phyloP scores from a whole-genome alignment of 2,329 filamentous ascomycete species.

The Talaromyces sp. region DNA sequence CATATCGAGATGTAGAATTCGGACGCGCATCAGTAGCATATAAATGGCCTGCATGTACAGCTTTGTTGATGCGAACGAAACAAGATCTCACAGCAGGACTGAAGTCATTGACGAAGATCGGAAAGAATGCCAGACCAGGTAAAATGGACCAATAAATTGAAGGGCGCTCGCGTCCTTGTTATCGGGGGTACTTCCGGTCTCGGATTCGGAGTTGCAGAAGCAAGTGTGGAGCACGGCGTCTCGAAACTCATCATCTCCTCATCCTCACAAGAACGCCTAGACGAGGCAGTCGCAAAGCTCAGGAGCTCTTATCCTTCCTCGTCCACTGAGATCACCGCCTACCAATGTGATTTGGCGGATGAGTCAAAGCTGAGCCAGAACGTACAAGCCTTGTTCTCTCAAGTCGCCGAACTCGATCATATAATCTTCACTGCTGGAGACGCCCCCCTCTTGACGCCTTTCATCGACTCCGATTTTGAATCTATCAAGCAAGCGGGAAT shows the following conservation, averaged over 20 bases:
- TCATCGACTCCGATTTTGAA: neutral
- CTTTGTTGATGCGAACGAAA: neutral
- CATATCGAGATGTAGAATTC: neutral
- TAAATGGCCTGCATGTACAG: neutral
- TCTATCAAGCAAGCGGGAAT: neutral
- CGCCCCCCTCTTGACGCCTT: neutral
- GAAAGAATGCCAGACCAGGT: neutral
- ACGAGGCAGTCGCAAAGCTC: neutral
- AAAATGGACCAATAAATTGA: neutral
- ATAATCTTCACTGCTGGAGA: slow-evolving; percentile 8
- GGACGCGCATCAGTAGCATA: neutral
- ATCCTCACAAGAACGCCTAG: neutral
- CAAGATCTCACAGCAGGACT: neutral
- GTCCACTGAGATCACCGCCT: neutral
- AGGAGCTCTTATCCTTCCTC: neutral
- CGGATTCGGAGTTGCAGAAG: neutral
- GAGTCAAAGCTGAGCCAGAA: neutral
- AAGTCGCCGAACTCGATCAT: neutral
- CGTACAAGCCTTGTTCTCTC: neutral
- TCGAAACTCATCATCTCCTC: neutral
- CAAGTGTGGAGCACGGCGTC: neutral
- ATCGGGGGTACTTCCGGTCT: neutral
- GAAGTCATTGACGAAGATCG: neutral
- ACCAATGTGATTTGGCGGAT: neutral
- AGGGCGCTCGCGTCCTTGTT: neutral